These are phyloP conservation scores for Closterium sp. DNA, from an alignment of 139 green algal species.

Conservation along the genomic window DNA sequence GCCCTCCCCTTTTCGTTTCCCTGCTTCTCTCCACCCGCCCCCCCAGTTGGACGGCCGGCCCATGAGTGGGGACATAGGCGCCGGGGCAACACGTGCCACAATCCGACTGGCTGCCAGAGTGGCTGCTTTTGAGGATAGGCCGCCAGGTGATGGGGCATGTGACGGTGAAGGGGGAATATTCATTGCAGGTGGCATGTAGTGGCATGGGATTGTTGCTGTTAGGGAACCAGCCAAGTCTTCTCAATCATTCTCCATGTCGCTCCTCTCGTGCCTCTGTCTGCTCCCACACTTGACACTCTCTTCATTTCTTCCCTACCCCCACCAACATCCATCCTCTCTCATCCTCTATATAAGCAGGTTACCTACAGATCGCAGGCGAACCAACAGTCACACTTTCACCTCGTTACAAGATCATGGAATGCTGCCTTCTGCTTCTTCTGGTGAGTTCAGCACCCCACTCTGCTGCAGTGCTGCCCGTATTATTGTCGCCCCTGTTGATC, in stretches of 20 bases:
- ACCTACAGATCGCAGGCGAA: neutral
- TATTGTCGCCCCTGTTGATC: too few species aligned
- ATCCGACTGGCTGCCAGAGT: neutral
- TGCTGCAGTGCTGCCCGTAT: too few species aligned
- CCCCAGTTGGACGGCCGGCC: neutral
- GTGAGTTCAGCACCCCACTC: neutral
- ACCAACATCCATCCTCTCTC: neutral
- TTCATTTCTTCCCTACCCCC: neutral
- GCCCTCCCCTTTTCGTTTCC: neutral
- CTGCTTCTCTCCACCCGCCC: neutral
- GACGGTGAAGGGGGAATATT: neutral
- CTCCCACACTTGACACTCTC: neutral
- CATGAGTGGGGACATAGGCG: neutral
- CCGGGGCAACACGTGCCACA: neutral
- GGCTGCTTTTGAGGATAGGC: neutral
- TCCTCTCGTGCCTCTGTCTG: neutral
- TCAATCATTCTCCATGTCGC: neutral
- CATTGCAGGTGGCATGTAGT: neutral
- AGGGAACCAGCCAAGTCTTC: neutral
- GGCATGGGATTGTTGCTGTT: neutral
- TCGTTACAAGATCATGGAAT: neutral
- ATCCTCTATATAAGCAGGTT: neutral
- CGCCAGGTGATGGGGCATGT: neutral
- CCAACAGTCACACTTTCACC: neutral
- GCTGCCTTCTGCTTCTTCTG: neutral